A percentile compares a stretch with the other conserved stretches of the same genome.
These are phyloP conservation scores for Physcia stellaris DNA, from an alignment of 495 filamentous ascomycete species.

Conservation along the genomic window DNA sequence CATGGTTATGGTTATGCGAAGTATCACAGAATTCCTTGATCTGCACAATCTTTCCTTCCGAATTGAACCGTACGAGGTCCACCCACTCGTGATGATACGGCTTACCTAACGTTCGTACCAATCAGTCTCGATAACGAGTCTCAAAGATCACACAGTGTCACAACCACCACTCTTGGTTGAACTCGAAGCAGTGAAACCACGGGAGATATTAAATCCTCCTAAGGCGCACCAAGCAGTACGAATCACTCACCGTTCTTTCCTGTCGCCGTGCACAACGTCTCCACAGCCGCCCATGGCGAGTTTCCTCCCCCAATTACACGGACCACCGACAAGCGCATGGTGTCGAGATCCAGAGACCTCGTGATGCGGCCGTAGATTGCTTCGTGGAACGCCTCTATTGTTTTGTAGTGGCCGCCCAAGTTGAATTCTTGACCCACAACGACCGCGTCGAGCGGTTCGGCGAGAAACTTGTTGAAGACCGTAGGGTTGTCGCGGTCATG, in stretches of 20 bases:
- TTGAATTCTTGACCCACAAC: conserved; percentile 8
- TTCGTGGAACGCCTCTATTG: conserved; percentile 5
- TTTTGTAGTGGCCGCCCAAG: conserved; percentile 5
- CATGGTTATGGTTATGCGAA: not conserved
- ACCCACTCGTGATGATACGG: conserved; percentile 1
- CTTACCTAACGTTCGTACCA: no score
- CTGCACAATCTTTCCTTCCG: conserved; percentile 7
- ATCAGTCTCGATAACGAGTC: no score
- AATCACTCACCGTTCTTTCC: conserved; percentile 1
- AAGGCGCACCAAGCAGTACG: not conserved
- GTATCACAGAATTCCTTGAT: conserved; percentile 6
- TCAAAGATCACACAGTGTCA: no score
- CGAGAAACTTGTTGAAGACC: not conserved
- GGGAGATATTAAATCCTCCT: not conserved
- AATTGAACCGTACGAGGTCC: conserved; percentile 5
- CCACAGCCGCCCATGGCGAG: conserved; percentile 5
- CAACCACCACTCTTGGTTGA: no score
- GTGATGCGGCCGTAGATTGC: conserved; percentile 2
- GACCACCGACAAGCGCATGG: conserved; percentile 3
- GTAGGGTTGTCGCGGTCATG: not conserved
- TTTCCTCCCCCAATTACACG: conserved; percentile 7
- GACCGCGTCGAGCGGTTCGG: conserved; percentile 1
- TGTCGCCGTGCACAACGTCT: not conserved
- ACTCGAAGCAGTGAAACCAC: no score
- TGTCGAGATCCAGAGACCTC: not conserved